Percentiles rank a stretch among this genome's conserved stretches.
Conservation (phyloP, 2,329 filamentous ascomycete genomes). For the Fusarium marasasianum region DNA sequence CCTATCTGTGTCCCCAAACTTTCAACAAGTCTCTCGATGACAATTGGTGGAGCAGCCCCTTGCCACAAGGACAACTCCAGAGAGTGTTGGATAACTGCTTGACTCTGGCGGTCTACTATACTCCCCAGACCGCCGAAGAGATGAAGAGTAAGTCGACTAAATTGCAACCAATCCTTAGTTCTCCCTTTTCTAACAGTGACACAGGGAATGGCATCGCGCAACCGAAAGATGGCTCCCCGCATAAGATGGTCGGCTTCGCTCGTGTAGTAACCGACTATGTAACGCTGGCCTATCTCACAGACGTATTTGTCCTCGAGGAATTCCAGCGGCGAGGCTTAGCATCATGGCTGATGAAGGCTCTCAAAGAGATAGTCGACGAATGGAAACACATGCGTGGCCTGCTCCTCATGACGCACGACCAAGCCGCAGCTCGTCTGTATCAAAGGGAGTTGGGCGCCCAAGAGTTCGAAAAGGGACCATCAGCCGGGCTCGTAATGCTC, state of each 20-base stretch:
- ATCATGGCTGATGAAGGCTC: constrained; percentile 69
- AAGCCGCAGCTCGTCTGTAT: constrained; percentile 56
- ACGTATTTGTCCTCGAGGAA: constrained; percentile 70
- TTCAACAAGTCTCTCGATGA: constrained; percentile 67
- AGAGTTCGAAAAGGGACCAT: constrained; percentile 55
- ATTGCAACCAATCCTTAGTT: background rate
- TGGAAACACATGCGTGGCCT: constrained; percentile 69
- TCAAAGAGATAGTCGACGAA: constrained; percentile 64
- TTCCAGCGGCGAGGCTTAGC: constrained; percentile 71
- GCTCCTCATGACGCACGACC: constrained; percentile 62
- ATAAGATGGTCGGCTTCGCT: constrained; percentile 53
- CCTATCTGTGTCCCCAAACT: constrained; percentile 62
- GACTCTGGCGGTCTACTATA: constrained; percentile 66
- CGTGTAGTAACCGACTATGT: constrained; percentile 75
- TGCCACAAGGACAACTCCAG: constrained; percentile 59
- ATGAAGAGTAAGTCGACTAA: constrained; percentile 49
- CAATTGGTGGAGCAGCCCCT: constrained; percentile 67
- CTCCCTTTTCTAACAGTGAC: constrained; percentile 6
- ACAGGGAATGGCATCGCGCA: constrained; percentile 47
- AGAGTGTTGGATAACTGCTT: constrained; percentile 67
- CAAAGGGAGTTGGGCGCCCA: constrained; percentile 57
- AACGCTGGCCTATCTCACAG: constrained; percentile 73
- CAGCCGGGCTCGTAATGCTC: constrained; percentile 52
- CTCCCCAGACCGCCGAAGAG: constrained; percentile 50
- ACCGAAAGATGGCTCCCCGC: constrained; percentile 43